Percentiles rank a stretch among this genome's conserved stretches.
phyloP scores from a whole-genome alignment of 2,329 filamentous ascomycete genomes.

The Gliomastix tumulicola region DNA sequence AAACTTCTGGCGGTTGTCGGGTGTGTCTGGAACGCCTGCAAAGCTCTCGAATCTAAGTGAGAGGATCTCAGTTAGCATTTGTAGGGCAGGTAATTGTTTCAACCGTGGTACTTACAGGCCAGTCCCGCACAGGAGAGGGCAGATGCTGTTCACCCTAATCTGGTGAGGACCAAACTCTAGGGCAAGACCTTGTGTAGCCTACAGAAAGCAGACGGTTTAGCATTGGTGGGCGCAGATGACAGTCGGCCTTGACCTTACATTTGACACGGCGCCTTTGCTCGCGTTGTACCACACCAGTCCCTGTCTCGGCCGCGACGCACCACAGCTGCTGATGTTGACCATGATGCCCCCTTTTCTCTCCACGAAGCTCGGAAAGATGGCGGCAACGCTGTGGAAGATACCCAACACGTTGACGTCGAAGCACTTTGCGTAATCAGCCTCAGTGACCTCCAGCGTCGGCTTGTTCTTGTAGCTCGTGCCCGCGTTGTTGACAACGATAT shows the following conservation, averaged over 20 bases:
- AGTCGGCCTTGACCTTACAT: constrained; percentile 3
- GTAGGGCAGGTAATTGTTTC: too few species aligned
- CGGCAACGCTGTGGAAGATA: constrained; percentile 76
- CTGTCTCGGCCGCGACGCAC: constrained; percentile 67
- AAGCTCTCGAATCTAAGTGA: constrained; percentile 3
- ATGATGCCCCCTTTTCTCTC: constrained; percentile 71
- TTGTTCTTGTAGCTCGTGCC: constrained; percentile 6
- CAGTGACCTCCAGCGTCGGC: constrained; percentile 37
- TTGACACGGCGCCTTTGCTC: constrained; percentile 66
- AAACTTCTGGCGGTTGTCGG: constrained; percentile 3
- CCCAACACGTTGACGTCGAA: constrained; percentile 83
- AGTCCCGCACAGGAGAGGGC: constrained; percentile 35
- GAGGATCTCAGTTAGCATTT: too few species aligned
- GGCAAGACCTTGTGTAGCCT: constrained; percentile 37
- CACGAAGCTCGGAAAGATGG: constrained; percentile 56
- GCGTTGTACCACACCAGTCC: constrained; percentile 75
- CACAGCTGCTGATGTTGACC: constrained; percentile 68
- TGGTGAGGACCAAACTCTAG: constrained; percentile 70
- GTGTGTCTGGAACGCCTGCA: constrained; percentile 3
- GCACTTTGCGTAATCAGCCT: constrained; percentile 77
- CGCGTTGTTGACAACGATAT: constrained; percentile 25
- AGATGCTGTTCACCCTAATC: constrained; percentile 73
- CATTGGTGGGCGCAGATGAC: background rate
- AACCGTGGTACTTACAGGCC: constrained; percentile 4
- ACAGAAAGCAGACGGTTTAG: background rate